These are phyloP conservation scores for Beta corolliflora DNA, from an alignment of 179 eudicot species.

Conservation along the genomic window DNA sequence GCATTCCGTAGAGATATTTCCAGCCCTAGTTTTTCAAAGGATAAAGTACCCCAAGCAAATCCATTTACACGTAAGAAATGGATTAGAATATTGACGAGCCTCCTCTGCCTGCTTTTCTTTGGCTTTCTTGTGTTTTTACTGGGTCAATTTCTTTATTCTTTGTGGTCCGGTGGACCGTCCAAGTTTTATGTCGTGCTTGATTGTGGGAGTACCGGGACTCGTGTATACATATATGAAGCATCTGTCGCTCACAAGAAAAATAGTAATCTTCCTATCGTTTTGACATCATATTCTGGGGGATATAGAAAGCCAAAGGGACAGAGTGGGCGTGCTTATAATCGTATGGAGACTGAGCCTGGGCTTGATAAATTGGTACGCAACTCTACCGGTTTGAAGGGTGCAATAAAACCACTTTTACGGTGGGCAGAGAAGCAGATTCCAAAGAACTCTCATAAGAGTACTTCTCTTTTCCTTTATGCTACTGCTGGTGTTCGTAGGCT, in stretches of 20 bases:
- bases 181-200: conserved; percentile 88
- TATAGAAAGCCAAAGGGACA: conserved; percentile 57
- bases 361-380: conserved; percentile 92
- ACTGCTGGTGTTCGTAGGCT: conserved; percentile 98
- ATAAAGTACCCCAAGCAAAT: conserved; percentile 50
- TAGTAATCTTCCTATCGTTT: conserved; percentile 70
- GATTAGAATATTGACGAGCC: conserved; percentile 48
- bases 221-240: conserved; percentile 86
- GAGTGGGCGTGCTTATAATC: conserved; percentile 87
- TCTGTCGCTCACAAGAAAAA: conserved; percentile 56
- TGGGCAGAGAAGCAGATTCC: conserved; percentile 99
- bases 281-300: conserved; percentile 70
- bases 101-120: conserved; percentile 59
- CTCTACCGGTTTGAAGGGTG: conserved; percentile 64
- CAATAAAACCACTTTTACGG: conserved; percentile 76
- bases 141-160: conserved; percentile 44
- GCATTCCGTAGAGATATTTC: conserved; percentile 47
- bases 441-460: conserved; percentile 62
- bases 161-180: conserved; percentile 63
- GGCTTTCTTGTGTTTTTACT: conserved; percentile 47
- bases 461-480: conserved; percentile 86
- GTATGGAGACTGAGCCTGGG: conserved; percentile 99
- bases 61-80: conserved; percentile 50
- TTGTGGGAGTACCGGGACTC: conserved; percentile 97
- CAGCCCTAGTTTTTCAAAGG: conserved; percentile 77